A percentile compares a stretch with the other conserved stretches of the same genome.
Conservation (phyloP, 495 filamentous ascomycete species). For the Lasiosphaeria ovina region DNA sequence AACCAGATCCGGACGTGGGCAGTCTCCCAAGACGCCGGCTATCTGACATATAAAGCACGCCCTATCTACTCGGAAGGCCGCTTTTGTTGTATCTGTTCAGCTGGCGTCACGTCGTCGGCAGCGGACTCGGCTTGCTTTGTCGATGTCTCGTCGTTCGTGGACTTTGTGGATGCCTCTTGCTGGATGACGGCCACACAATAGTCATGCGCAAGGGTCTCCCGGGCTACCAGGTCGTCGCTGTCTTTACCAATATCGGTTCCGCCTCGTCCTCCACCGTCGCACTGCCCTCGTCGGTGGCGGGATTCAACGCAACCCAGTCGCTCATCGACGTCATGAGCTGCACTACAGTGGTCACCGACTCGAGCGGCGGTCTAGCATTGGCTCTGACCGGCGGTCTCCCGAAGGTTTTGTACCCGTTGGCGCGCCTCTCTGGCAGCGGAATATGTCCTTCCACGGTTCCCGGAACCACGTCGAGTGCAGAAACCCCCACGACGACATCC, state of each 20-base stretch:
- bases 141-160: no score
- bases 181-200: conserved; percentile 53
- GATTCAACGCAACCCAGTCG: conserved; percentile 37
- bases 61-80: conserved; percentile 59
- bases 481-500: conserved; percentile 4
- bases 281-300: conserved; percentile 39
- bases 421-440: conserved; percentile 35
- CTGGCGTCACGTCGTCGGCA: no score
- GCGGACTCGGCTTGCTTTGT: no score
- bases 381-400: conserved; percentile 51
- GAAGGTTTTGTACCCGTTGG: conserved; percentile 46
- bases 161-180: no score
- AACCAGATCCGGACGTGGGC: conserved; percentile 59
- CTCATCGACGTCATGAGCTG: conserved; percentile 54
- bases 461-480: background rate
- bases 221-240: conserved; percentile 55
- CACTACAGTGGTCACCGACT: conserved; percentile 40
- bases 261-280: conserved; percentile 47
- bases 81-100: no score
- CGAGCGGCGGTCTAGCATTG: conserved; percentile 45
- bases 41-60: conserved; percentile 53
- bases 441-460: conserved; percentile 36
- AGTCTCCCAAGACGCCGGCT: conserved; percentile 44
- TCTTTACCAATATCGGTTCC: conserved; percentile 59
- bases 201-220: conserved; percentile 64